Evolutionary conservation across 352 stramenopile species (phyloP).

Genomic region (Pythium folliculosum): DNA sequence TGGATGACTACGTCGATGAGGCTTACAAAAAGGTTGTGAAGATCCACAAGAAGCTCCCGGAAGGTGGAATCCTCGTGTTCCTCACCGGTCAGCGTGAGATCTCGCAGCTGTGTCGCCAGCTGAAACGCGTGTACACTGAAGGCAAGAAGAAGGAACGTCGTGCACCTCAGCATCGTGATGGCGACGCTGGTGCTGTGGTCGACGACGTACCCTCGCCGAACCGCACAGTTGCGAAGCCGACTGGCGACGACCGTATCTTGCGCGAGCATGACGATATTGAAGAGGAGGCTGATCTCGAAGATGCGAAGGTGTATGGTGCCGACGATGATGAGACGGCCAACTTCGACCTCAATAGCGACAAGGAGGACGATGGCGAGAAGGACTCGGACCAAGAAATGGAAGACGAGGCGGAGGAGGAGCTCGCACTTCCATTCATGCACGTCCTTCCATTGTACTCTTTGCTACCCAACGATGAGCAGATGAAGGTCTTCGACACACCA

Average conservation of each 20-base stretch:
- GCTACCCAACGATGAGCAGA: constrained; percentile 95
- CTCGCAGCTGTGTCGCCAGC: constrained; percentile 82
- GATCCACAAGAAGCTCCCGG: constrained; percentile 97
- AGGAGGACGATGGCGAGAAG: constrained; percentile 64
- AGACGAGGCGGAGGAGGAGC: constrained; percentile 65
- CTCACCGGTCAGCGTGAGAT: constrained; percentile 84
- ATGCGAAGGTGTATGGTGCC: constrained; percentile 59
- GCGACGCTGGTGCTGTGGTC: constrained; percentile 7
- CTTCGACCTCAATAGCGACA: constrained; percentile 48
- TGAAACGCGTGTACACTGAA: constrained; percentile 54
- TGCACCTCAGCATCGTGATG: constrained; percentile 25
- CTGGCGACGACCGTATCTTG: constrained; percentile 48
- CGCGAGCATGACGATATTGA: constrained; percentile 83
- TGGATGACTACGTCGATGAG: constrained; percentile 96
- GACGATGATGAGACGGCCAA: constrained; percentile 43
- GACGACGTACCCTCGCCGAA: background rate
- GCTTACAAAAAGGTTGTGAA: constrained; percentile 96
- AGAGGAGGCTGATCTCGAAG: constrained; percentile 76
- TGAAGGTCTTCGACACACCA: constrained; percentile 85
- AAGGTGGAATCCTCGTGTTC: constrained; percentile 94
- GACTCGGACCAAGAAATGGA: constrained; percentile 81
- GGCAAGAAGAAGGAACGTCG: constrained; percentile 41
- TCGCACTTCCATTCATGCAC: constrained; percentile 77
- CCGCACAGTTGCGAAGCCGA: constrained; percentile 2
- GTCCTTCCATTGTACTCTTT: constrained; percentile 97